phyloP scores from a whole-genome alignment of 108 stramenopile genomes.

The Fistulifera pelliculosa region DNA sequence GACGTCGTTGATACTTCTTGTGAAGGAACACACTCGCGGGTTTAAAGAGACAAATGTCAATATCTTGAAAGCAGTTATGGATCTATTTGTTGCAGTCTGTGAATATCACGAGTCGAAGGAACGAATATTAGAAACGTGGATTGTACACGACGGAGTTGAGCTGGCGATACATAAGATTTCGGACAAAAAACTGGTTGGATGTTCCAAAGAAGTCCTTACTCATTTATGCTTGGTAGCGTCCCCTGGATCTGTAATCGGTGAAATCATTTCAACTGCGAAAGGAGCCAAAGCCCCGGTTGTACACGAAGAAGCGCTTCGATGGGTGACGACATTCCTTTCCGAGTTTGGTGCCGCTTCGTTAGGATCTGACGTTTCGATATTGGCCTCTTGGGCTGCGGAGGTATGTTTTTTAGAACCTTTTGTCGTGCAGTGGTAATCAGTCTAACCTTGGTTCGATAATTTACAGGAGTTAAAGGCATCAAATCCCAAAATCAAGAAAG shows the following conservation, averaged over 20 bases:
- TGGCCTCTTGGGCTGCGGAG: conserved; percentile 41
- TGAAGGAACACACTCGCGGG: conserved; percentile 53
- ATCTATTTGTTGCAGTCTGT: conserved; percentile 47
- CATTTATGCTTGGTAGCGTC: conserved; percentile 43
- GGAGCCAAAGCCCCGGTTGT: conserved; percentile 55
- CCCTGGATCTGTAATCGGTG: conserved; percentile 31
- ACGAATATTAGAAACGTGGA: conserved; percentile 26
- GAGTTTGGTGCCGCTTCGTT: conserved; percentile 65
- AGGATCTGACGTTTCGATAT: conserved; percentile 32
- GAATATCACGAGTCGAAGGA: conserved; percentile 22
- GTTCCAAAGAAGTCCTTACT: conserved; percentile 33
- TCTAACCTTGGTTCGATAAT: conserved; percentile 1
- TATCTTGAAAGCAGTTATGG: conserved; percentile 51
- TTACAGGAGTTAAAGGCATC: conserved; percentile 34
- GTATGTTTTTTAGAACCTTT: conserved; percentile 16
- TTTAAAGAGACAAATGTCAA: conserved; percentile 84
- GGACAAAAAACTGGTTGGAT: conserved; percentile 65
- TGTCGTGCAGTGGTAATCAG: neutral
- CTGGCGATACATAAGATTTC: conserved; percentile 63
- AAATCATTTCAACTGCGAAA: conserved; percentile 23
- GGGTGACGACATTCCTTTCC: conserved; percentile 38
- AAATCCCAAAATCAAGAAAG: conserved; percentile 71
- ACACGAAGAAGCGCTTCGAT: conserved; percentile 60
- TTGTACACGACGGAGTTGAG: conserved; percentile 30
- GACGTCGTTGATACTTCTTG: conserved; percentile 39